Percentiles rank a stretch among this genome's conserved stretches.
Conservation (phyloP, 192 early-diverging fungal genomes). For the Coemansia sp. region DNA sequence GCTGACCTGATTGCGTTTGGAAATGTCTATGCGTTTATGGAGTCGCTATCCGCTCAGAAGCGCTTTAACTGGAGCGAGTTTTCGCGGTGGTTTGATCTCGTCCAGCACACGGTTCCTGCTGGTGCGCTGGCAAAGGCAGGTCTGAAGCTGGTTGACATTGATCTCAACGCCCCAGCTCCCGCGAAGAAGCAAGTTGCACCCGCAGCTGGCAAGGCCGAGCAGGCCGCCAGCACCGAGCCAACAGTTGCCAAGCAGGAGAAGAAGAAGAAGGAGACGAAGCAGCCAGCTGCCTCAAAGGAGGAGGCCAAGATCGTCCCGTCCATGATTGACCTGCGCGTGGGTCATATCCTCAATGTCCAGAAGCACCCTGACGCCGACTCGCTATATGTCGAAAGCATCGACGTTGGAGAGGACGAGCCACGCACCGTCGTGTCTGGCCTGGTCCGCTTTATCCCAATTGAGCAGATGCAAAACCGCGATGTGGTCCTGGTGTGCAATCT, state of each 20-base stretch:
- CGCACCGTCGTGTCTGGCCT: constrained; percentile 90
- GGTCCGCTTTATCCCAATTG: constrained; percentile 86
- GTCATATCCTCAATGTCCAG: constrained; percentile 74
- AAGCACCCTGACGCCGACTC: constrained; percentile 96
- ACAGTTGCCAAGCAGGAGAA: constrained; percentile 45
- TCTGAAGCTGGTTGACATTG: constrained; percentile 52
- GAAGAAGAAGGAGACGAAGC: constrained; percentile 59
- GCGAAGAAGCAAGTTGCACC: constrained; percentile 53
- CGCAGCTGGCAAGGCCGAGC: constrained; percentile 22
- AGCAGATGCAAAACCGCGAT: constrained; percentile 76
- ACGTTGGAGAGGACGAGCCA: constrained; percentile 79
- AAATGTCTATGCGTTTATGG: constrained; percentile 59
- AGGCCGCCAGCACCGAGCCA: constrained; percentile 15
- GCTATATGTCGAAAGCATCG: constrained; percentile 94
- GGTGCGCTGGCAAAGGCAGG: constrained; percentile 46
- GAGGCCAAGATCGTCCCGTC: constrained; percentile 60
- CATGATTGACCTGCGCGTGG: constrained; percentile 92
- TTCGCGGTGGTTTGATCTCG: constrained; percentile 75
- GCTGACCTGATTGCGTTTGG: constrained; percentile 68
- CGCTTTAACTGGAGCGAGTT: constrained; percentile 61
- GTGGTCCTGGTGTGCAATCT: constrained; percentile 84
- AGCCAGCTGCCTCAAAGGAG: constrained; percentile 40
- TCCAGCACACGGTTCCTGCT: constrained; percentile 63
- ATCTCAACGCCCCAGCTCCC: constrained; percentile 52
- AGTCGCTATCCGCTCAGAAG: constrained; percentile 54